Percentiles rank a stretch among this genome's conserved stretches.
These are phyloP conservation scores for Nakazawaea peltata DNA, from an alignment of 805 yeast genomes.

Conservation along the genomic window DNA sequence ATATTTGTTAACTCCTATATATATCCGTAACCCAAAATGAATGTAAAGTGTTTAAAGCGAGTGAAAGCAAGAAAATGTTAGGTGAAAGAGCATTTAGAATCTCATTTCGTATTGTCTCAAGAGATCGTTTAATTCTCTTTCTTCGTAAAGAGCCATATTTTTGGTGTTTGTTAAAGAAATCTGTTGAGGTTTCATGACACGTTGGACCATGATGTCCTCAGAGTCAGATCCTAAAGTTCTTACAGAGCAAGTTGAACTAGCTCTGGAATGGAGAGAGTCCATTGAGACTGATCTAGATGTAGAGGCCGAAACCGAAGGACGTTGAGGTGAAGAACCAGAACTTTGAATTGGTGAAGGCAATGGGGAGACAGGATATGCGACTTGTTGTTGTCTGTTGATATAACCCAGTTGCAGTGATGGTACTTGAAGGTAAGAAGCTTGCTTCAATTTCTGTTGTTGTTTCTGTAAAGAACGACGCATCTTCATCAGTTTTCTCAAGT, in stretches of 20 bases:
- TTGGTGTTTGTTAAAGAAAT: conserved; percentile 2
- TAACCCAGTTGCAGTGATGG: neutral
- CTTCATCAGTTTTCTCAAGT: conserved; percentile 22
- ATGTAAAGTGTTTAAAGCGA: too few species aligned
- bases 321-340: neutral
- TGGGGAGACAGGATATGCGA: neutral
- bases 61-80: too few species aligned
- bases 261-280: conserved; percentile 8
- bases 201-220: conserved; percentile 4
- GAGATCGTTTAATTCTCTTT: conserved; percentile 8
- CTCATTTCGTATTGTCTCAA: conserved; percentile 9
- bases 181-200: neutral
- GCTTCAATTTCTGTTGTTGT: conserved; percentile 4
- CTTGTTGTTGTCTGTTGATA: neutral
- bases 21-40: too few species aligned
- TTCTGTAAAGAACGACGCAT: conserved; percentile 17
- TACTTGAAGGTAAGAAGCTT: neutral
- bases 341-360: neutral
- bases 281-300: conserved; percentile 1
- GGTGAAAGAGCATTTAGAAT: neutral
- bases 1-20: conserved; percentile 12
- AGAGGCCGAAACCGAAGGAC: conserved; percentile 3
- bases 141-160: conserved; percentile 6
- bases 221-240: conserved; percentile 3
- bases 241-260: conserved; percentile 7